These are phyloP conservation scores for Pseudocercospora macadamiae DNA, from an alignment of 2,329 filamentous ascomycete species.

Conservation along the genomic window DNA sequence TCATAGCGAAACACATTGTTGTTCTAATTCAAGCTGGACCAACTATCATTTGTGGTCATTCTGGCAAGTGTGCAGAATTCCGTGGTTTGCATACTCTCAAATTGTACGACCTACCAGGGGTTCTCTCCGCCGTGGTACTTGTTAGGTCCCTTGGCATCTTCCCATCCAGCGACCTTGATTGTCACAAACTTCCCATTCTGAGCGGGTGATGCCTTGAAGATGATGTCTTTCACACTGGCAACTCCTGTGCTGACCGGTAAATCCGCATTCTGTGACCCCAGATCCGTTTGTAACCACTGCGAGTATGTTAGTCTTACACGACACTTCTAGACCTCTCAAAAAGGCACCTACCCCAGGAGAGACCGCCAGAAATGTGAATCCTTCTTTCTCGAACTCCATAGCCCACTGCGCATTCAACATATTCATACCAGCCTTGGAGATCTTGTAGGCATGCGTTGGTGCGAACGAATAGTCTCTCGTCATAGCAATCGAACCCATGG, in stretches of 20 bases:
- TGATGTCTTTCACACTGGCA: slow-evolving; percentile 46
- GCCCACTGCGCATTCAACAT: slow-evolving; percentile 53
- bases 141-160: slow-evolving; percentile 9
- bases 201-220: slow-evolving; percentile 45
- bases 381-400: slow-evolving; percentile 40
- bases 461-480: slow-evolving; percentile 27
- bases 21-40: neutral
- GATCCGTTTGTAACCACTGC: slow-evolving; percentile 53
- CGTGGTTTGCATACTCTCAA: too few species aligned
- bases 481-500: slow-evolving; percentile 46
- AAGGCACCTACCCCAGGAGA: slow-evolving; percentile 48
- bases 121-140: slow-evolving; percentile 16
- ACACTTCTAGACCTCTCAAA: neutral
- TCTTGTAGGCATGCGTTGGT: slow-evolving; percentile 45
- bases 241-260: slow-evolving; percentile 46
- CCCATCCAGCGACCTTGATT: slow-evolving; percentile 37
- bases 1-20: neutral
- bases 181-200: slow-evolving; percentile 55
- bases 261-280: slow-evolving; percentile 47
- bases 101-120: slow-evolving; percentile 20
- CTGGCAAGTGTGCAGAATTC: too few species aligned
- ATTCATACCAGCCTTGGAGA: slow-evolving; percentile 54
- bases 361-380: slow-evolving; percentile 48
- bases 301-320: neutral
- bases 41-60: too few species aligned